A percentile compares a stretch with the other conserved stretches of the same genome.
These are phyloP conservation scores for Monascus ruber DNA, from an alignment of 2,329 filamentous ascomycete species.

Conservation along the genomic window DNA sequence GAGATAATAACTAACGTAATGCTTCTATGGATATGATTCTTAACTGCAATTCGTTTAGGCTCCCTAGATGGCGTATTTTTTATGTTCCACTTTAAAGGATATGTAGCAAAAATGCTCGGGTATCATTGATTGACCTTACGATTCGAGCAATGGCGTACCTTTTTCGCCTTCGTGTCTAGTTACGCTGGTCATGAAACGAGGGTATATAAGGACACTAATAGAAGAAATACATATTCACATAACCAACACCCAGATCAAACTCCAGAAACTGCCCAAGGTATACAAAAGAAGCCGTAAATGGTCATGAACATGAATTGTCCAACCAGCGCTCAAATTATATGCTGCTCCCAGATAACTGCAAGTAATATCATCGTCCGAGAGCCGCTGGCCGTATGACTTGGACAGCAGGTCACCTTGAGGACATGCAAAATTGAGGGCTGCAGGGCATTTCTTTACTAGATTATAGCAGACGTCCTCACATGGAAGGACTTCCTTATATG, in stretches of 20 bases:
- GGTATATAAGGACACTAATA: background rate
- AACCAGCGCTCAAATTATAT: slow-evolving; percentile 37
- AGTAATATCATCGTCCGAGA: slow-evolving; percentile 29
- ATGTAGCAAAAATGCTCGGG: too few species aligned
- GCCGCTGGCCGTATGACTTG: slow-evolving; percentile 39
- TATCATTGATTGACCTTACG: too few species aligned
- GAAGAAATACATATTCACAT: slow-evolving; percentile 4
- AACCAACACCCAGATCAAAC: slow-evolving; percentile 8
- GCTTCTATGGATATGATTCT: too few species aligned
- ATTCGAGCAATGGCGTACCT: too few species aligned
- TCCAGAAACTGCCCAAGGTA: slow-evolving; percentile 6
- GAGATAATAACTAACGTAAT: too few species aligned
- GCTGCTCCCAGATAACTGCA: slow-evolving; percentile 55
- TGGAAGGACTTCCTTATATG: slow-evolving; percentile 86
- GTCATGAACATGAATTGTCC: slow-evolving; percentile 2
- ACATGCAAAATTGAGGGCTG: slow-evolving; percentile 63
- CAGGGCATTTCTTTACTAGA: slow-evolving; percentile 74
- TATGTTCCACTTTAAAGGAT: too few species aligned
- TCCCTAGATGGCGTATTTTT: too few species aligned
- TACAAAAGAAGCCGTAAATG: background rate
- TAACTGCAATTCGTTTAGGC: too few species aligned
- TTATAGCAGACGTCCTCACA: slow-evolving; percentile 81
- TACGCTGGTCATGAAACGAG: background rate
- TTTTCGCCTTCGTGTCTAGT: too few species aligned
- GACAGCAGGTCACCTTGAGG: slow-evolving; percentile 44